A percentile compares a stretch with the other conserved stretches of the same genome.
Evolutionary conservation across 2,329 filamentous ascomycete species (phyloP).

Genomic region (Fusarium sp.): DNA sequence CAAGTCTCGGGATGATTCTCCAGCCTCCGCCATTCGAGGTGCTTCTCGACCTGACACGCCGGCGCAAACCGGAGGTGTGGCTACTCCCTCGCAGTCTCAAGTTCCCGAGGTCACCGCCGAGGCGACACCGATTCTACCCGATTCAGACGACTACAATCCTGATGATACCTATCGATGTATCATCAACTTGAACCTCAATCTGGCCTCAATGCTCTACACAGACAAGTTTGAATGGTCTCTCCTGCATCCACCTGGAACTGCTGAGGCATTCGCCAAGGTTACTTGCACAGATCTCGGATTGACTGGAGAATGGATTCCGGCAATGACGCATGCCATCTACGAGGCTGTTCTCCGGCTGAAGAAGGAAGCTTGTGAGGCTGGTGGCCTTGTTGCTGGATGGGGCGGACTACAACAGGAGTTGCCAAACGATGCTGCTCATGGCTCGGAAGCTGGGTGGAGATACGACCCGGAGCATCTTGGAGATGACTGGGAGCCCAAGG

Average conservation of each 20-base stretch:
- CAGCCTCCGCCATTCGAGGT: slow-evolving; percentile 53
- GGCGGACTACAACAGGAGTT: slow-evolving; percentile 73
- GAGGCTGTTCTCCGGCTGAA: slow-evolving; percentile 92
- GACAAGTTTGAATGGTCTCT: slow-evolving; percentile 99
- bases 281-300: slow-evolving; percentile 94
- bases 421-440: slow-evolving; percentile 88
- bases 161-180: slow-evolving; percentile 97
- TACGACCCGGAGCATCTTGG: slow-evolving; percentile 93
- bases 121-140: slow-evolving; percentile 71
- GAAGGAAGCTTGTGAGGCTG: slow-evolving; percentile 95
- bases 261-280: slow-evolving; percentile 90
- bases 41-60: slow-evolving; percentile 70
- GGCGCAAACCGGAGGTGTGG: slow-evolving; percentile 63
- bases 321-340: slow-evolving; percentile 96
- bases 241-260: slow-evolving; percentile 89
- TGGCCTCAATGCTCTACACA: slow-evolving; percentile 91
- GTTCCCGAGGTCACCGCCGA: slow-evolving; percentile 73
- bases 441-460: slow-evolving; percentile 89
- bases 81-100: slow-evolving; percentile 63
- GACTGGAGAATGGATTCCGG: slow-evolving; percentile 91
- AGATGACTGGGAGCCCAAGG: slow-evolving; percentile 85
- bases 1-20: slow-evolving; percentile 57
- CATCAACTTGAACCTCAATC: slow-evolving; percentile 89
- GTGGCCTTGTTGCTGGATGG: slow-evolving; percentile 83
- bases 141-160: slow-evolving; percentile 83